Conservation (phyloP, 164 flowering plant genomes). For the Amborella trichopoda region DNA sequence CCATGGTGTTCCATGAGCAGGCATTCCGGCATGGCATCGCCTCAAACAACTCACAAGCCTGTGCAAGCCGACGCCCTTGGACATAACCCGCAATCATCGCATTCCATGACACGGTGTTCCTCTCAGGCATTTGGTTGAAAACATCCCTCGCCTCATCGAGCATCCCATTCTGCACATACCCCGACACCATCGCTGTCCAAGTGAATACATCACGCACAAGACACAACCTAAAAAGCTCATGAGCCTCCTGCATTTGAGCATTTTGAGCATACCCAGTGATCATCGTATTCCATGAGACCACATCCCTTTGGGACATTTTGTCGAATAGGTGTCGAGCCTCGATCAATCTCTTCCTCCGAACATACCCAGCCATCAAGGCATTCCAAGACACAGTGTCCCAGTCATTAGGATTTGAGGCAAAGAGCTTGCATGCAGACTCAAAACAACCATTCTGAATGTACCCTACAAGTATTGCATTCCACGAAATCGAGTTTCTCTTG, state of each 20-base stretch:
- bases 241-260: slow-evolving; percentile 48
- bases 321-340: slow-evolving; percentile 60
- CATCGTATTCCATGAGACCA: slow-evolving; percentile 79
- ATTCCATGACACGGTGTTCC: slow-evolving; percentile 77
- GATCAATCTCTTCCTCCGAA: slow-evolving; percentile 47
- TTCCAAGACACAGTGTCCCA: slow-evolving; percentile 87
- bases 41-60: slow-evolving; percentile 69
- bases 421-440: slow-evolving; percentile 50
- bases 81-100: slow-evolving; percentile 84
- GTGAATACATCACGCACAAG: slow-evolving; percentile 65
- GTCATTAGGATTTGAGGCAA: slow-evolving; percentile 35
- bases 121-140: slow-evolving; percentile 76
- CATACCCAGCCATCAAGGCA: slow-evolving; percentile 70
- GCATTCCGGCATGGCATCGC: slow-evolving; percentile 57
- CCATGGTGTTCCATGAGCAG: slow-evolving; percentile 93
- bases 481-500: slow-evolving; percentile 49
- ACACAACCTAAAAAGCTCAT: slow-evolving; percentile 51
- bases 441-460: slow-evolving; percentile 78
- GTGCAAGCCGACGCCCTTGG: slow-evolving; percentile 43
- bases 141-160: slow-evolving; percentile 48
- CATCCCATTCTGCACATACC: slow-evolving; percentile 68
- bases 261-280: slow-evolving; percentile 75
- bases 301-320: slow-evolving; percentile 59
- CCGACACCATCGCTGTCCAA: slow-evolving; percentile 95
- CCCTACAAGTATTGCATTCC: slow-evolving; percentile 75